Base-by-base conservation (phyloP, 1,139 yeast genomes). In the Zygosaccharomyces pseudobailii region DNA sequence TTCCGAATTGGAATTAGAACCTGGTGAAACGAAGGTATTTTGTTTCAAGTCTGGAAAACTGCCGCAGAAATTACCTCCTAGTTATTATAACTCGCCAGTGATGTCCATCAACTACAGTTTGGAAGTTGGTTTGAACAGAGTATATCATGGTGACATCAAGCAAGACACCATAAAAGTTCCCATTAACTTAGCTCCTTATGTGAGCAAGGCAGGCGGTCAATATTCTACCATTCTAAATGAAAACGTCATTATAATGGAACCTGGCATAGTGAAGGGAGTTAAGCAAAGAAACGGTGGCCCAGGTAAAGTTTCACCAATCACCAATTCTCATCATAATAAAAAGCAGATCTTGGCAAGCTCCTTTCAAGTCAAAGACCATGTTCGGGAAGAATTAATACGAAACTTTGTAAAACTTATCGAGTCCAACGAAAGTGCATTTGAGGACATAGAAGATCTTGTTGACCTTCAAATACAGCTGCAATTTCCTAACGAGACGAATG, bases 61-160 rank as follows among this genome's bases (percentile, higher is more conserved):
- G 1, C 85, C 85, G 0, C 65, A 66, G 36, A 67, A 69, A 21
- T 52, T 84, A 27, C 89, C 95, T 0, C 95, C 96, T 0, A 75
- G 83, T 10, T 87, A 84, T 62, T 73, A 49, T 48, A 31, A 43
- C 43, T 52, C 67, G 19, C 48, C 57, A 22, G 54, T 51, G 36
- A 33, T 65, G 5, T 61, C 69, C 17, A 69, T 78, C 4, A 61
- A 67, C 33, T 78, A 77, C 52, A 62, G 64, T 30, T 56, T 76
- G 33, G 73, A 73, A 24, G 61, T 78, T 43, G 80, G 80, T 20
- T 67, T 75, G 5, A 51, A 76, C 56, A 55, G 63, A 53, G 40
- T 59, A 6, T 56, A 63, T 55, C 46, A 54, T 7, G 51, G 42
- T 3, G 49, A 52, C 7, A 71, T 74, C 0, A 61, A 59, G 32